Conservation (phyloP, 371 early-diverging fungal species). For the Lichtheimia hyalospora region DNA sequence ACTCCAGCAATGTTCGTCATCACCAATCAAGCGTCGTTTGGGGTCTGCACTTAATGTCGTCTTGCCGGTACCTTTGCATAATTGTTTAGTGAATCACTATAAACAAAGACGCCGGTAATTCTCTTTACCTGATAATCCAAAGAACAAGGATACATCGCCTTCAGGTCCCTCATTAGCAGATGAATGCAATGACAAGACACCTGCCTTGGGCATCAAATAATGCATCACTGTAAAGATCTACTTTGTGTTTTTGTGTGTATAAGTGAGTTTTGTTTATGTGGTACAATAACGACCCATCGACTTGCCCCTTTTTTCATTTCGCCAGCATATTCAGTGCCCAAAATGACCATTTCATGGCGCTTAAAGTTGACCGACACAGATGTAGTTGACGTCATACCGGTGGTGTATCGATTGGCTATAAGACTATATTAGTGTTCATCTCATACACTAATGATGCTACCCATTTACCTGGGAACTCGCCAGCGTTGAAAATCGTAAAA, state of each 20-base stretch:
- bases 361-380: constrained; percentile 92
- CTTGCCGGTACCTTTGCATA: constrained; percentile 79
- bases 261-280: background rate
- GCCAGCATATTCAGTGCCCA: constrained; percentile 97
- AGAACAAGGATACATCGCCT: constrained; percentile 96
- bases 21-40: constrained; percentile 91
- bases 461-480: constrained; percentile 77
- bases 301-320: constrained; percentile 98
- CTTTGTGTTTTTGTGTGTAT: background rate
- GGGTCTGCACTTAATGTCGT: constrained; percentile 97
- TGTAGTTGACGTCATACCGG: constrained; percentile 96
- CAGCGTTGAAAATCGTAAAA: constrained; percentile 97
- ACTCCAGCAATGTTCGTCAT: constrained; percentile 99
- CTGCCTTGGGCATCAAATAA: constrained; percentile 97
- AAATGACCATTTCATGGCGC: constrained; percentile 81
- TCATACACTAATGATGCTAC: background rate
- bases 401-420: constrained; percentile 89
- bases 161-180: constrained; percentile 92
- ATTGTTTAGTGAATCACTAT: background rate
- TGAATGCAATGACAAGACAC: constrained; percentile 95
- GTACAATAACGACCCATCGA: background rate
- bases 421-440: background rate
- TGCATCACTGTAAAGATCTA: constrained; percentile 97
- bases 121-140: constrained; percentile 85
- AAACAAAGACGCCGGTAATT: background rate